These are phyloP conservation scores for Trapa bicornis DNA, from an alignment of 345 rosid genomes.

Conservation along the genomic window DNA sequence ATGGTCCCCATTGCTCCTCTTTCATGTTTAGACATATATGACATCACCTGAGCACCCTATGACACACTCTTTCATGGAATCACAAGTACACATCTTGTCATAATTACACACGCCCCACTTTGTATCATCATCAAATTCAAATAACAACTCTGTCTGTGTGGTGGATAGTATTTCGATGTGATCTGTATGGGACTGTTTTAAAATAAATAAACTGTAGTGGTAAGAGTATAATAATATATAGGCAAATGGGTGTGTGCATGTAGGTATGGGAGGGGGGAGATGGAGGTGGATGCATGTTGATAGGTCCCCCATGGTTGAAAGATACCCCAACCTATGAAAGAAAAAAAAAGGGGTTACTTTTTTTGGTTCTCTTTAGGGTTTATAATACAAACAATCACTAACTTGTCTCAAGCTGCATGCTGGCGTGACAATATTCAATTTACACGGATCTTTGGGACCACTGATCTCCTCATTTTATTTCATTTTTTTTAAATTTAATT, in stretches of 20 bases:
- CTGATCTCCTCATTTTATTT: background rate
- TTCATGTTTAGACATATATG: background rate
- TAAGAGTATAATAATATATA: background rate
- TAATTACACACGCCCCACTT: too few species aligned
- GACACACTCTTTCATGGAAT: too few species aligned
- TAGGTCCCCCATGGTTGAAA: background rate
- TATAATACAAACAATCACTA: conserved; percentile 5
- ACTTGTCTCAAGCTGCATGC: conserved; percentile 1
- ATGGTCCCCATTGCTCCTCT: background rate
- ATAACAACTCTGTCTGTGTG: too few species aligned
- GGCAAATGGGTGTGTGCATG: background rate
- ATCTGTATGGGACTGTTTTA: too few species aligned
- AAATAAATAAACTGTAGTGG: background rate
- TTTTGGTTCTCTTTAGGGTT: background rate
- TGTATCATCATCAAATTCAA: too few species aligned
- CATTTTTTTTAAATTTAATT: too few species aligned
- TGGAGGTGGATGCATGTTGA: conserved; percentile 5
- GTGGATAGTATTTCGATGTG: too few species aligned
- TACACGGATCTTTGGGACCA: background rate
- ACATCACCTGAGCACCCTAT: too few species aligned
- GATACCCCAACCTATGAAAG: conserved; percentile 3
- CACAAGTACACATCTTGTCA: too few species aligned
- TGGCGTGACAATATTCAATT: conserved; percentile 47
- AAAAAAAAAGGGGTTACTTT: background rate
- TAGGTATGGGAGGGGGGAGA: background rate